Evolutionary conservation across 2,329 filamentous ascomycete genomes (phyloP), one percentile per base, ranked within the genome.

Genomic region (Colletotrichum sp.): DNA sequence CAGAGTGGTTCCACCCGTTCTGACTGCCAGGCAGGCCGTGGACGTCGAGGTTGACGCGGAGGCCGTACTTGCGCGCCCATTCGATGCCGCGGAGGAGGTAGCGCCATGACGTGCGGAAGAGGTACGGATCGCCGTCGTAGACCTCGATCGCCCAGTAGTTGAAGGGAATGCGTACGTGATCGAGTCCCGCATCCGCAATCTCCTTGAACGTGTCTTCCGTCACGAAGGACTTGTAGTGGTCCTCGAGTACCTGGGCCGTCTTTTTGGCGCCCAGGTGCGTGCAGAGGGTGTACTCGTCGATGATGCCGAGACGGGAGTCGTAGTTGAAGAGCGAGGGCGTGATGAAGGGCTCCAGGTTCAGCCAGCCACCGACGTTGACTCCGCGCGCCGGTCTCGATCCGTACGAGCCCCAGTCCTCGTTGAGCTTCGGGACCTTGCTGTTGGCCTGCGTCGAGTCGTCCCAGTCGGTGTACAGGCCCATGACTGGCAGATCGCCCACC

Each of bases 1-100:
- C 97, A 79, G 95, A 98, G 84, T 99, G 97, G 81, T 98, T 98
- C 96, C 96, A 99, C 3, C 97, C 97, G 81, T 99, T 99, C 82
- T 99, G 97, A 76, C 94, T 96, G 0, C 97, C 97, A 0, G 96
- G 96, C 0, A 97, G 88, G n/a, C 91, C 96, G 85, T 99, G 97
- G 6, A 98, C 87, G 83, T 99, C 97, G 6, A 99, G 91, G 78
- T 99, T 99, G 55, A 99, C 92, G 3, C 97, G 94, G 6, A 99
- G 88, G 0, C 97, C 97, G 83, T 98, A 94, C 82, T 98, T 96
- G 30, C 97, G 94, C 60, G 95, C 95, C 90, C 95, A 99, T 84
- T 99, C 97, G 79, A 99, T 98, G 12, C 90, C 95, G 18, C 97
- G 93, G 12, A 99, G 90, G 3, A 99, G 92, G 82, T 99, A 99